Evolutionary conservation across 352 stramenopile species (phyloP).

Genomic region (Globisporangium mamillatum): DNA sequence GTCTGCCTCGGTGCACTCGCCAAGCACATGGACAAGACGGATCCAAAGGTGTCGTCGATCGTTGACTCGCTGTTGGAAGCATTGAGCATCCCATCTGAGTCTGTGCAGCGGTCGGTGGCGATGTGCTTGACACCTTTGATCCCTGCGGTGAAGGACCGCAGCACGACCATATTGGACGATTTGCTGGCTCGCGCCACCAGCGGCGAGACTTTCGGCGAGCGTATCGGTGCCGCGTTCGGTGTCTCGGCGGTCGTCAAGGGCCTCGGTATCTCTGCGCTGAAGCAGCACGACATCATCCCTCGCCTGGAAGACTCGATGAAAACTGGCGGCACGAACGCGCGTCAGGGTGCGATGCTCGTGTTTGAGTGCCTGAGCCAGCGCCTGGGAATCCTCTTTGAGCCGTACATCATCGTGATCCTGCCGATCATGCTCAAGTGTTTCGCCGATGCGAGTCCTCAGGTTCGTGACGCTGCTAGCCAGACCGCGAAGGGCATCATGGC

Average conservation of each 20-base stretch:
- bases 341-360: slow-evolving; percentile 94
- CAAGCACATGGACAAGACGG: slow-evolving; percentile 86
- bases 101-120: slow-evolving; percentile 91
- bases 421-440: slow-evolving; percentile 98
- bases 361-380: slow-evolving; percentile 97
- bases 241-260: slow-evolving; percentile 99
- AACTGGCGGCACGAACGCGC: slow-evolving; percentile 64
- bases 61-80: slow-evolving; percentile 85
- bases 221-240: slow-evolving; percentile 95
- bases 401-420: slow-evolving; percentile 98
- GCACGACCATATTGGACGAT: slow-evolving; percentile 67
- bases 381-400: slow-evolving; percentile 98
- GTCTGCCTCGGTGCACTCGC: slow-evolving; percentile 88
- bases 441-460: slow-evolving; percentile 93
- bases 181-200: slow-evolving; percentile 70
- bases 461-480: slow-evolving; percentile 94
- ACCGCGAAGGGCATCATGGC: slow-evolving; percentile 98
- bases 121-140: slow-evolving; percentile 90
- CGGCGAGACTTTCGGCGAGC: slow-evolving; percentile 83
- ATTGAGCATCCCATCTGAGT: slow-evolving; percentile 90
- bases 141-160: slow-evolving; percentile 72
- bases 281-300: slow-evolving; percentile 97
- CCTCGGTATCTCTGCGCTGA: slow-evolving; percentile 97
- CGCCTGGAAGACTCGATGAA: slow-evolving; percentile 86
- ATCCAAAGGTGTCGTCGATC: slow-evolving; percentile 88